A percentile compares a stretch with the other conserved stretches of the same genome.
Evolutionary conservation across 2,329 filamentous ascomycete species (phyloP).

Genomic region (Colletotrichum somersetense): DNA sequence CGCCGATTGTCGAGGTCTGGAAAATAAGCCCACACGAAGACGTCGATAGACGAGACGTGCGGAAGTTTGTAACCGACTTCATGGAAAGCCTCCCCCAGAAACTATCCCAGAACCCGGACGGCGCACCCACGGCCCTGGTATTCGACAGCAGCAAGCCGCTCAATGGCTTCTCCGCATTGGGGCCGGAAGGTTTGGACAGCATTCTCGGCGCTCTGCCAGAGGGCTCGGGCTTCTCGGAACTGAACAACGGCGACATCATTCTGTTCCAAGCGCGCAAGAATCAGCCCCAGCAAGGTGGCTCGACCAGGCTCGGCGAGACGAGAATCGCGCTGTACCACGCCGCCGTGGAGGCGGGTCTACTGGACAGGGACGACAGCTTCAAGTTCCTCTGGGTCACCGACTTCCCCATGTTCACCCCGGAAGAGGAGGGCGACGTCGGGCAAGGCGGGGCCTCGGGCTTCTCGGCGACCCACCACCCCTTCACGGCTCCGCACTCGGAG

Average conservation of each 20-base stretch:
- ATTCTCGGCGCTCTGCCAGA: constrained; percentile 48
- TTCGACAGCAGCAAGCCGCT: constrained; percentile 81
- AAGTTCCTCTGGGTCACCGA: constrained; percentile 87
- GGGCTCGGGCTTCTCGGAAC: constrained; percentile 47
- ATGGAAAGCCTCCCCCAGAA: constrained; percentile 73
- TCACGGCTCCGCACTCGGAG: constrained; percentile 84
- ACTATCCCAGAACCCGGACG: constrained; percentile 77
- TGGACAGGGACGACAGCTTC: constrained; percentile 64
- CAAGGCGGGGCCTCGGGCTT: constrained; percentile 87
- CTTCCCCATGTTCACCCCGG: constrained; percentile 92
- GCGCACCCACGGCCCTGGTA: constrained; percentile 84
- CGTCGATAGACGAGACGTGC: constrained; percentile 64
- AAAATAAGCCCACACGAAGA: constrained; percentile 70
- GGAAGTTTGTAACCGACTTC: constrained; percentile 75
- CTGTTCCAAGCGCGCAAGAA: constrained; percentile 83
- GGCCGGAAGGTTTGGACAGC: constrained; percentile 53
- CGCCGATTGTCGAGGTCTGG: constrained; percentile 82
- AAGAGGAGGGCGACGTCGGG: constrained; percentile 73
- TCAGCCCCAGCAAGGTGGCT: constrained; percentile 76
- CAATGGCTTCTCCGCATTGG: constrained; percentile 81
- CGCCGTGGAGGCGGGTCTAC: constrained; percentile 73
- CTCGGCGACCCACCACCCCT: constrained; percentile 92
- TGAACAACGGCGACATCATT: constrained; percentile 81
- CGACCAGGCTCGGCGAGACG: constrained; percentile 78
- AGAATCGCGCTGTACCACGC: constrained; percentile 77